Evolutionary conservation across 768 basidiomycete genomes (phyloP), one percentile per base, ranked within the genome.

Genomic region (Lactarius sanguifluus): DNA sequence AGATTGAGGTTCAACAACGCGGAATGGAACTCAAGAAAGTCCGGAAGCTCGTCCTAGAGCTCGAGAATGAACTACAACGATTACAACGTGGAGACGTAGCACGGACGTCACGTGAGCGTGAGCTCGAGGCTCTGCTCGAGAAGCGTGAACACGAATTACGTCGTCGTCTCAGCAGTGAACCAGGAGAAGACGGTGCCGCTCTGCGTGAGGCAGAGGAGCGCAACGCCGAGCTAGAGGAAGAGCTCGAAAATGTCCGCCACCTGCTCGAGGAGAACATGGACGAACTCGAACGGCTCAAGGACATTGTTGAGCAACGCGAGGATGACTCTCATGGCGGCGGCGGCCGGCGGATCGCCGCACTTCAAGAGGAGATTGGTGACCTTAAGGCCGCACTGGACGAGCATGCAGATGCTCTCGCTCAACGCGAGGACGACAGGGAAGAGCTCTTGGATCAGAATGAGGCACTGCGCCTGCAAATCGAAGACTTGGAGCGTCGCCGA

Each of bases 11-110:
- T 1, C 91, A 94, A 71, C 88, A 93, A 73, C 86, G 92, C 2
- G 89, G 91, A 15, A 86, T 92, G 79, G 95, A 96, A 77, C 84
- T 94, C 73, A 96, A 96, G 82, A 92, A 91, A 75, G 81, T 93
- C 67, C 93, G 93, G 77, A 96, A 96, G 74, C 86, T 94, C 36
- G 84, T 96, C 1, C 79, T 92, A 12, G 91, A 94, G 70, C 85
- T 92, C 18, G 90, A 96, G 74, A 85, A 86, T 62, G 92, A 94
- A 71, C 77, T 94, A 41, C 89, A 92, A 61, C 81, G 85, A 40
- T 79, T 85, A 25, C 91, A 88, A 75, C 85, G 83, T 30, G 71
- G 77, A 2, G 80, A 79, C 5, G 75, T 74, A 16, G 74, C 73
- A 7, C 78, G 78, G 9, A 78, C 79, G 30, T 79, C 79, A 61